Conservation (phyloP, 495 filamentous ascomycete species). For the Evansstolkia leycettana region DNA sequence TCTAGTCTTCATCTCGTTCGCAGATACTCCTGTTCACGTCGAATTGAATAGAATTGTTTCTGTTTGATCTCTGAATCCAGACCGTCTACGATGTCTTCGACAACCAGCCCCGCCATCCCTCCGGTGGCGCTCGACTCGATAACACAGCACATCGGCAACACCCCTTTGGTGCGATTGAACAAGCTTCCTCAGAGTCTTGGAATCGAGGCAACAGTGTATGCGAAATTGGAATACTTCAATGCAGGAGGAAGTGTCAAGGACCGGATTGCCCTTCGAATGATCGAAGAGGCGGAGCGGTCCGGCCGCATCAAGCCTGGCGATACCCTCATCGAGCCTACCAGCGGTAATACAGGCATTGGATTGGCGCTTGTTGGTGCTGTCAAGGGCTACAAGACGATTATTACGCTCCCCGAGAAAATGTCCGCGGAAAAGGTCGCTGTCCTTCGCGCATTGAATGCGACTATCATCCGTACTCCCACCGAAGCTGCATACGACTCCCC, state of each 20-base stretch:
- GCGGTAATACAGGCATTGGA: constrained; percentile 96
- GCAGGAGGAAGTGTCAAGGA: constrained; percentile 97
- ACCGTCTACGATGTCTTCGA: constrained; percentile 31
- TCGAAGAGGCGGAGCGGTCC: constrained; percentile 82
- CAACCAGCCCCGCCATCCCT: constrained; percentile 35
- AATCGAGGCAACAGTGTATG: constrained; percentile 83
- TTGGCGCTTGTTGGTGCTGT: constrained; percentile 87
- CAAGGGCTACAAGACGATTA: constrained; percentile 94
- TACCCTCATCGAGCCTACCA: constrained; percentile 94
- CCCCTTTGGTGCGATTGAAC: constrained; percentile 86
- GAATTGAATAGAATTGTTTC: neutral
- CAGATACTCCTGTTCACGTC: neutral
- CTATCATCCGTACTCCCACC: constrained; percentile 95
- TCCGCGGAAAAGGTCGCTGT: constrained; percentile 95
- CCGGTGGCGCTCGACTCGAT: constrained; percentile 48
- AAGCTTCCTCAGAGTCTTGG: constrained; percentile 79
- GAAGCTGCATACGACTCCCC: constrained; percentile 89
- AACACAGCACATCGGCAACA: constrained; percentile 77
- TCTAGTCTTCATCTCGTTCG: neutral
- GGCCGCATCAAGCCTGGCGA: constrained; percentile 96
- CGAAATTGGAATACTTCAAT: constrained; percentile 94
- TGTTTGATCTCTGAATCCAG: neutral
- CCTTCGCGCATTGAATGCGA: constrained; percentile 81
- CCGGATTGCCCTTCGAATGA: constrained; percentile 92
- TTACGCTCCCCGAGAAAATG: constrained; percentile 99